Base-by-base conservation (phyloP, 345 rosid genomes). In the Citrus cavaleriei region DNA sequence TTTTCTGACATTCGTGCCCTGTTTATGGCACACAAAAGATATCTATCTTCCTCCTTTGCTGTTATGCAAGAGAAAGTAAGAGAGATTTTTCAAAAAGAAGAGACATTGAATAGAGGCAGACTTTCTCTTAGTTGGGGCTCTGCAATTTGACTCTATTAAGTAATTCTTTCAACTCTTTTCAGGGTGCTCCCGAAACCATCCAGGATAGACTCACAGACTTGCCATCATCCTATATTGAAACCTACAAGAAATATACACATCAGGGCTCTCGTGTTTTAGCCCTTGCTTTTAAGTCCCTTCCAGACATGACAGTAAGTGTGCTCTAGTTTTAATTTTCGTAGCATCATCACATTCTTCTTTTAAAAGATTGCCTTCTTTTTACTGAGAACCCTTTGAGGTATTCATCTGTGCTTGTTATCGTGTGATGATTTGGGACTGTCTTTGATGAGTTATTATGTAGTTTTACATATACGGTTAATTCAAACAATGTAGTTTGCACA, bases 111-210 rank as follows among this genome's bases (percentile, higher is more conserved):
- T 8, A 6, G 4, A 24, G 30, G 28, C 57, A 24, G 3, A 3
- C 21, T 13, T 72, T 61, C 22, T 62, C 19, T 18, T 62, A 7
- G 14, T 5, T 24, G 49, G 40, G 40, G 10, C 22, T 19, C 14
- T 38, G 7, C 27, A 58, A 8, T 28, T 25, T 37, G 1, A 27
- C 55, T 27, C 61, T 37, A 51, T 75, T 46, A 74, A 49, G 57
- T 68, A 68, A 54, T 58, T 75, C 4, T 59, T 65, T 63, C 3
- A 37, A 42, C 22, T 74, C 60, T 73, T 83, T 81, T 77, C 87
- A 97, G 99, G 99, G 99, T 79, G 99, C 98, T 35, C 99, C 99
- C 54, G 98, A 97, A 87, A 97, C 99, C 28, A 94, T 97, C 80
- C 98, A 97, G 84, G 97, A 90, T 78, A 91, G 96, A 77, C 97